A percentile compares a stretch with the other conserved stretches of the same genome.
Evolutionary conservation across 2,329 filamentous ascomycete species (phyloP).

Genomic region (Fusarium globosum): DNA sequence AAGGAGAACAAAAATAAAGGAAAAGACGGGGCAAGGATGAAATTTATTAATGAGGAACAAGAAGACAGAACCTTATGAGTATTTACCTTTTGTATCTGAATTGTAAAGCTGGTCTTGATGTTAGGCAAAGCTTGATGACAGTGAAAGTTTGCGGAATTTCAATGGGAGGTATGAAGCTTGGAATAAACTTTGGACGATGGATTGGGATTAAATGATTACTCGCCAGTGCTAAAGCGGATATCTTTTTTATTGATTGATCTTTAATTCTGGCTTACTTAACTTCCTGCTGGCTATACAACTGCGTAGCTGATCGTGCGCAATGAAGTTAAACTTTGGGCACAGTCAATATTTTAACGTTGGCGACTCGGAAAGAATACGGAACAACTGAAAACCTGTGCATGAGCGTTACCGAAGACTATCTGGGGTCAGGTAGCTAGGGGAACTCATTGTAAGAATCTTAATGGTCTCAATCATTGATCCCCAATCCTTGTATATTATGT

Average conservation of each 20-base stretch:
- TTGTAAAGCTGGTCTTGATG: accelerated
- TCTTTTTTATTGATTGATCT: accelerated
- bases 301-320: accelerated
- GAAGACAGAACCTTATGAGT: not conserved
- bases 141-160: accelerated
- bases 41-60: not conserved
- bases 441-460: not conserved
- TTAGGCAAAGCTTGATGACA: not conserved
- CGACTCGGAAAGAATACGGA: too few relatives aligned
- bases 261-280: not conserved
- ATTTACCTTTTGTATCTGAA: not conserved
- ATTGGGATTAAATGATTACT: not conserved
- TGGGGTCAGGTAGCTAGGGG: too few relatives aligned
- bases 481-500: not conserved
- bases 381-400: too few relatives aligned
- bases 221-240: accelerated
- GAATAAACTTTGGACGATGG: not conserved
- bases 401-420: too few relatives aligned
- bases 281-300: not conserved
- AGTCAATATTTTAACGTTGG: too few relatives aligned
- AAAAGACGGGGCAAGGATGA: accelerated
- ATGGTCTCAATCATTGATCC: not conserved
- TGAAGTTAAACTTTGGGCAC: not conserved
- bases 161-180: accelerated
- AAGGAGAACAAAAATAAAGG: not conserved